Evolutionary conservation across 2,329 filamentous ascomycete species (phyloP), one percentile per base, ranked within the genome.

Genomic region (Capronia epimyces): DNA sequence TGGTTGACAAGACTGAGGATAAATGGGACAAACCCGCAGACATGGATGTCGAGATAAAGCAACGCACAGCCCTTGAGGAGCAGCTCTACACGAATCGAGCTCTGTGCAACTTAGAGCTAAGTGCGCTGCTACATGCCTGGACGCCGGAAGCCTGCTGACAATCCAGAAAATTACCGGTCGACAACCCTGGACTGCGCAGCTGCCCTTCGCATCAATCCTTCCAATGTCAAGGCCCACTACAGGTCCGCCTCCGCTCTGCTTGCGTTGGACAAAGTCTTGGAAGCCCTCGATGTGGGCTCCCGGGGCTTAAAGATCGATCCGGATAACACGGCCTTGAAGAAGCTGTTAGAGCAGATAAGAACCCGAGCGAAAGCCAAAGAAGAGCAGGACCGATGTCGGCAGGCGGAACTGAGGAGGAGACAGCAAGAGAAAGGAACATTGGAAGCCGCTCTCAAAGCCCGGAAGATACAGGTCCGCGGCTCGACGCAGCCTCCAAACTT

Each of bases 191-290:
- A 97, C 74, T 93, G 90, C 68, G 86, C 84, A 1, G 77, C 81
- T 6, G 85, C 87, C 1, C 77, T 98, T 53, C 80, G 82, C 32
- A 74, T 96, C 52, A 94, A 96, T 69, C 78, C 83, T 2, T 68
- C 67, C 44, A 96, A 95, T 67, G 68, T 94, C 63, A 98, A 98
- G 72, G 91, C 93, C 1, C 89, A 84, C 71, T 98, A 94, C 70
- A 86, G 93, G 56, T 89, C 86, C 49, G 81, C 86, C 2, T 76
- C 78, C 53, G 91, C 93, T 3, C 79, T 95, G 50, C 74, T 95
- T 21, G 81, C 84, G 1, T 80, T 96, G 13, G 84, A 87, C 66
- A 88, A 88, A 63, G 74, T 94, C 49, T 68, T 72, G 18, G 89
- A 96, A 71, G 90, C 93, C 2, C 78, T 84, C 59, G 89, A 95